Base-by-base conservation (phyloP, 2,329 filamentous ascomycete genomes). In the Paraconiothyrium sp. region DNA sequence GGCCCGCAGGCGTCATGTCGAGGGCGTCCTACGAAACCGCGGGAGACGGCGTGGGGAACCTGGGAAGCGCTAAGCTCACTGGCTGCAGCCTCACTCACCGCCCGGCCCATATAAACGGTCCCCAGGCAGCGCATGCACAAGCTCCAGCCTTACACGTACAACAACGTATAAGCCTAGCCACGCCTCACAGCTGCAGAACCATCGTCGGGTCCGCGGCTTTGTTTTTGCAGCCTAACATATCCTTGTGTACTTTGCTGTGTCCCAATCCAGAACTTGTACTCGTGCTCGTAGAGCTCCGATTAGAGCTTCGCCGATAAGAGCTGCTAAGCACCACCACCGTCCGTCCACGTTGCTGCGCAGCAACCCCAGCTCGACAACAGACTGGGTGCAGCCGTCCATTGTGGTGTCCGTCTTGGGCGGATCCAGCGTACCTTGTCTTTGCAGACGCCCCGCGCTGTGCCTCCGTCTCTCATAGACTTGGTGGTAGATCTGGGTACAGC, bases 241-340 rank as follows among this genome's bases (percentile, higher is more conserved):
- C 37, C 20, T 37, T 10, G 27, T 30, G 11, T 27, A 44, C n/a
- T 50, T 13, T n/a, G 20, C 30, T 3, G 35, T 52, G 13, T 35
- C 27, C 37, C 39, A 43, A 16, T 39, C 32, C 47, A 16, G n/a
- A n/a, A n/a, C 39, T 16, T 41, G 43, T 24, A 24, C 35, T 46
- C 43, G 43, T 46, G n/a, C 55, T 32, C 20, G 24, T 47, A 39
- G 55, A 37, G 27, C 35, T 35, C 47, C 56, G 35, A 52, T 35
- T 50, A 59, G 39, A 59, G 57, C 57, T 59, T 49, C 49, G 16
- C 49, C 57, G 57, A 59, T 55, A 54, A 49, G 49, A 46, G 34
- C 48, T 30, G 32, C 48, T 35, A n/a, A 47, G 20, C 49, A 41
- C 30, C 35, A 43, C 27, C 16, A 32, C 27, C 32, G 8, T 16